Conservation (phyloP, 2,329 filamentous ascomycete species). For the Microthyrium microscopicum region DNA sequence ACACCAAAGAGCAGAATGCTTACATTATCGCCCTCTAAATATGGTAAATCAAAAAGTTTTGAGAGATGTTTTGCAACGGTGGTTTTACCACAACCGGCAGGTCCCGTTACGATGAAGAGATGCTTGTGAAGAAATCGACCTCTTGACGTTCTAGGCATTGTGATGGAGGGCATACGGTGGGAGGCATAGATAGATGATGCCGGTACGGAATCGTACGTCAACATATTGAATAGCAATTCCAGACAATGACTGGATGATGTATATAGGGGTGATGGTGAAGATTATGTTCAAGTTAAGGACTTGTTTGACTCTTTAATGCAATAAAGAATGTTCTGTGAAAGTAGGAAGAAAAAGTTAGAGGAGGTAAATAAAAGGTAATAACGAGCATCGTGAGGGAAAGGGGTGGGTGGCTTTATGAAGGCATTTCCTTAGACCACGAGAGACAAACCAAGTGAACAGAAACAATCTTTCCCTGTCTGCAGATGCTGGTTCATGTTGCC, state of each 20-base stretch:
- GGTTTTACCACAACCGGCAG: constrained; percentile 37
- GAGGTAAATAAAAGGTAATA: too few relatives aligned
- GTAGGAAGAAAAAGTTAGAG: too few relatives aligned
- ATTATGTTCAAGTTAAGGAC: too few relatives aligned
- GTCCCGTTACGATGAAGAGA: constrained; percentile 35
- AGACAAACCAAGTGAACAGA: too few relatives aligned
- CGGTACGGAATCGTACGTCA: constrained; percentile 10
- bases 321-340: too few relatives aligned
- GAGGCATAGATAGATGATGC: constrained; percentile 1
- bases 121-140: constrained; percentile 20
- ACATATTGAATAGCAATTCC: constrained; percentile 8
- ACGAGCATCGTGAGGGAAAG: too few relatives aligned
- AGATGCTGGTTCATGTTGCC: too few relatives aligned
- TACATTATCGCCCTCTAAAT: constrained; percentile 36
- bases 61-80: constrained; percentile 32
- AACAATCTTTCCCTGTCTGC: too few relatives aligned
- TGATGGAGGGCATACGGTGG: constrained; percentile 3
- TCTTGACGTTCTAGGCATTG: not conserved
- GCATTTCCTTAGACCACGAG: too few relatives aligned
- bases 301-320: too few relatives aligned
- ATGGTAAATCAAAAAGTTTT: constrained; percentile 25
- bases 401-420: too few relatives aligned
- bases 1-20: constrained; percentile 10
- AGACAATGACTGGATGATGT: not conserved
- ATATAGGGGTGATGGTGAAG: not conserved